Percentiles rank a stretch among this genome's conserved stretches.
These are phyloP conservation scores for Bacterosira constricta DNA, from an alignment of 108 stramenopile species.

Conservation along the genomic window DNA sequence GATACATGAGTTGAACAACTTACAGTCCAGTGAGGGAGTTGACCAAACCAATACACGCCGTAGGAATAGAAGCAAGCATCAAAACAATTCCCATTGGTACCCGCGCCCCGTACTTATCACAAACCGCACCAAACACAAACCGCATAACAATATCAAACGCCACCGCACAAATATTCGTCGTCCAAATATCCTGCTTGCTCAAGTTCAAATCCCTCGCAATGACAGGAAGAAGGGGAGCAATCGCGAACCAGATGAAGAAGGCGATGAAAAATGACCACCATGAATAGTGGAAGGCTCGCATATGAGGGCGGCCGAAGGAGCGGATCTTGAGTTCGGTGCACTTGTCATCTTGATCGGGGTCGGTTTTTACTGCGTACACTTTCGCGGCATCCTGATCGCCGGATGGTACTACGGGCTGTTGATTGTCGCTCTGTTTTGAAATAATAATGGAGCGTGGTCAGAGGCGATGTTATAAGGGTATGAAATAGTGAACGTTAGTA, in stretches of 20 bases:
- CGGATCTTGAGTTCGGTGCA: constrained; percentile 74
- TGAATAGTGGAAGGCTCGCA: constrained; percentile 83
- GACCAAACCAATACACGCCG: constrained; percentile 69
- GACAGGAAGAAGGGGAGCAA: constrained; percentile 80
- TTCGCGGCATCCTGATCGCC: no score
- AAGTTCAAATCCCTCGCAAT: constrained; percentile 62
- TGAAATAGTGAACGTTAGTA: no score
- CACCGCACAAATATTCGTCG: constrained; percentile 70
- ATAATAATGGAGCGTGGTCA: no score
- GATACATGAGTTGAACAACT: no score
- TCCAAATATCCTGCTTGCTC: constrained; percentile 73
- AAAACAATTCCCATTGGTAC: constrained; percentile 67
- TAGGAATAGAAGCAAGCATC: constrained; percentile 66
- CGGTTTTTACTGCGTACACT: constrained; percentile 71
- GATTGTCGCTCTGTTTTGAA: no score
- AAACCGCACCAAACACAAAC: constrained; percentile 77
- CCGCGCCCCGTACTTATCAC: constrained; percentile 81
- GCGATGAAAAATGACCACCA: constrained; percentile 85
- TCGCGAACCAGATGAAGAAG: constrained; percentile 89
- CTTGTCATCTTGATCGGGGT: constrained; percentile 73
- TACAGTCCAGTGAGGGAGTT: no score
- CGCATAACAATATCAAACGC: constrained; percentile 74
- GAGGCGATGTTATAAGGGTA: no score
- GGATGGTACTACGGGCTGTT: no score
- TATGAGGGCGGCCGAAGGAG: constrained; percentile 69